These are phyloP conservation scores for Paradendryphiella salina DNA, from an alignment of 2,329 filamentous ascomycete genomes.

Conservation along the genomic window DNA sequence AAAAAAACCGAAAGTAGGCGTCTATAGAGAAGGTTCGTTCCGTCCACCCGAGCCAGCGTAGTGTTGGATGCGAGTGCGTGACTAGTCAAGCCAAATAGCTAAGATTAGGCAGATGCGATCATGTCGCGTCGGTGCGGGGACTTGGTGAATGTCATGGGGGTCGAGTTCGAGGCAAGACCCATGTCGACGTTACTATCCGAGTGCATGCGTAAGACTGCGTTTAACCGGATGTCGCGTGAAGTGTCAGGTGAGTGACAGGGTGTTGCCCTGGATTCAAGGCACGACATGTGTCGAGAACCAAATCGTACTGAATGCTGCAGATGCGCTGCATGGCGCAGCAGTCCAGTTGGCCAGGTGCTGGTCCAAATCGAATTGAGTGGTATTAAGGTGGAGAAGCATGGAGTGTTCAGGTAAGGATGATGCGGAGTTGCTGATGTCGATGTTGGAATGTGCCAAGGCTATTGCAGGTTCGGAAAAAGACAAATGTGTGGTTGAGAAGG, in stretches of 20 bases:
- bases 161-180: conserved; percentile 15
- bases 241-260: conserved; percentile 30
- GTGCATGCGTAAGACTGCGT: conserved; percentile 16
- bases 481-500: conserved; percentile 13
- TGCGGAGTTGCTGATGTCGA: conserved; percentile 19
- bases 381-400: conserved; percentile 20
- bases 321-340: conserved; percentile 32
- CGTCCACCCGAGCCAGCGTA: conserved; percentile 45
- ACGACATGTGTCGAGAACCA: conserved; percentile 31
- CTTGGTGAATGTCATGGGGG: conserved; percentile 12
- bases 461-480: conserved; percentile 11
- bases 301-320: conserved; percentile 31
- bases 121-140: conserved; percentile 23
- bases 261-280: conserved; percentile 20
- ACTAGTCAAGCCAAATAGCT: conserved; percentile 23
- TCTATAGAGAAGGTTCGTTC: conserved; percentile 34
- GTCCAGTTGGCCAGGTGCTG: conserved; percentile 21
- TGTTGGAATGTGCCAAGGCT: conserved; percentile 18
- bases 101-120: conserved; percentile 22
- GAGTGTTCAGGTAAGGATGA: not conserved
- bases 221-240: conserved; percentile 26
- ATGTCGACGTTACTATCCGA: conserved; percentile 24
- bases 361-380: conserved; percentile 26
- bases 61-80: conserved; percentile 36
- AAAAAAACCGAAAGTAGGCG: conserved; percentile 29